Conservation (phyloP, 2,329 filamentous ascomycete genomes). For the Colletotrichum sp. region DNA sequence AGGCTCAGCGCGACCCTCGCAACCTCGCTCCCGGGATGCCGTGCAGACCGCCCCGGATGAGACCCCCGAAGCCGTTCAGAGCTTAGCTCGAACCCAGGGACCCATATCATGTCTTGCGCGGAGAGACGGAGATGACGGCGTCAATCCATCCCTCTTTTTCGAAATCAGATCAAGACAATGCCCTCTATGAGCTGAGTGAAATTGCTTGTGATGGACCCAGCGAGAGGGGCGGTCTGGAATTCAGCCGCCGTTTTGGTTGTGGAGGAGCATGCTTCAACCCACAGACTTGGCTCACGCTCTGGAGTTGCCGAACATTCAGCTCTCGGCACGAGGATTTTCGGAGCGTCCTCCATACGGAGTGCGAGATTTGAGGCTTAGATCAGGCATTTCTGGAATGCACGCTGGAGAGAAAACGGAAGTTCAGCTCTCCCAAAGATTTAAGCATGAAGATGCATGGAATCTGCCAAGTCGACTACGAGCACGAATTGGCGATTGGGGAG, state of each 20-base stretch:
- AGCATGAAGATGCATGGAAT: background rate
- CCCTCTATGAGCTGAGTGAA: background rate
- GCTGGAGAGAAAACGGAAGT: background rate
- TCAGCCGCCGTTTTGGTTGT: background rate
- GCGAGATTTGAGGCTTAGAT: background rate
- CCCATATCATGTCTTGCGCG: constrained; percentile 1
- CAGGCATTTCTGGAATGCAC: background rate
- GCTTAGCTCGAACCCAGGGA: background rate
- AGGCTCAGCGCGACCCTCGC: background rate
- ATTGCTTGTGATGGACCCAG: background rate
- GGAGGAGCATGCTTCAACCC: background rate
- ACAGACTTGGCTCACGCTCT: background rate
- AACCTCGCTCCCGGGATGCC: background rate
- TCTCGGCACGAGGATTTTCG: background rate
- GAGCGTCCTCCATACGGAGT: background rate
- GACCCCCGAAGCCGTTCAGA: background rate
- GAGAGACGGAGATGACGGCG: background rate
- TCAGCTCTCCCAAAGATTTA: background rate
- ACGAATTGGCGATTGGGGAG: background rate
- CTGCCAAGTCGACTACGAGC: background rate
- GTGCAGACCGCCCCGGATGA: background rate
- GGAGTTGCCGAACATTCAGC: background rate
- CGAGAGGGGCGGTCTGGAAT: too few relatives aligned
- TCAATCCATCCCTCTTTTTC: background rate
- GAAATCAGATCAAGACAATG: background rate